These are phyloP conservation scores for Coprinopsis cinerea DNA, from an alignment of 768 basidiomycete genomes.

Conservation along the genomic window DNA sequence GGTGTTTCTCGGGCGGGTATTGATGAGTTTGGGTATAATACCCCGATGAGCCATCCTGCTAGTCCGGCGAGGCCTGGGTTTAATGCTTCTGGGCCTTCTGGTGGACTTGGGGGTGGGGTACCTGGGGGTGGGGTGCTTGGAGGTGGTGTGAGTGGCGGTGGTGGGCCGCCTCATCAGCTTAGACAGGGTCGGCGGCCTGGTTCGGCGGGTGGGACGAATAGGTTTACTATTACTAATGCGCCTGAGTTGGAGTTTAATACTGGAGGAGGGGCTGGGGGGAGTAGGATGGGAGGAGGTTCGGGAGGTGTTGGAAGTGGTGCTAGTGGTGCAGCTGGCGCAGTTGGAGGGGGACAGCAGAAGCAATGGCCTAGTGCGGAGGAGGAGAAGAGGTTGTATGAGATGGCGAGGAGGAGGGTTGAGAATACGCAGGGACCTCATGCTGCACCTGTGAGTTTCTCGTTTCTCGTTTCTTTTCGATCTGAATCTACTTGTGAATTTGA, in stretches of 20 bases:
- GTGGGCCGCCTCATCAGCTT: no score
- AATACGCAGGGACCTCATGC: slow-evolving; percentile 42
- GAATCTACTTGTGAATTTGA: not conserved
- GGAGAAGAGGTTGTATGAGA: slow-evolving; percentile 67
- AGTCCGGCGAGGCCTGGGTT: not conserved
- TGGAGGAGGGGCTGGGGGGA: slow-evolving; percentile 19
- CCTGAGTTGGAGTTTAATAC: slow-evolving; percentile 17
- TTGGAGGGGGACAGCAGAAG: no score
- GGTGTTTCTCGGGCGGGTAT: no score
- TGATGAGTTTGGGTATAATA: slow-evolving; percentile 16
- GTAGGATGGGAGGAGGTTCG: slow-evolving; percentile 11
- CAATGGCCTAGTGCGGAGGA: slow-evolving; percentile 53
- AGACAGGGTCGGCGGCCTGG: not conserved
- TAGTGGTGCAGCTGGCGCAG: slow-evolving; percentile 5
- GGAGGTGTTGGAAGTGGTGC: slow-evolving; percentile 12
- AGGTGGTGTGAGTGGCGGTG: not conserved
- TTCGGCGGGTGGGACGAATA: slow-evolving; percentile 9
- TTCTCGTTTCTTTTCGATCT: slow-evolving; percentile 1
- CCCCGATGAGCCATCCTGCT: not conserved
- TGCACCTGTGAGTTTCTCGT: slow-evolving; percentile 25
- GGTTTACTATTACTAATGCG: slow-evolving; percentile 39
- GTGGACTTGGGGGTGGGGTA: not conserved
- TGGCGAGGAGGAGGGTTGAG: slow-evolving; percentile 56
- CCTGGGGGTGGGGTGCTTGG: no score
- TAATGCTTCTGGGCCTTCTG: not conserved